Base-by-base conservation (phyloP, 179 eudicot genomes). In the Pouteria campechiana region DNA sequence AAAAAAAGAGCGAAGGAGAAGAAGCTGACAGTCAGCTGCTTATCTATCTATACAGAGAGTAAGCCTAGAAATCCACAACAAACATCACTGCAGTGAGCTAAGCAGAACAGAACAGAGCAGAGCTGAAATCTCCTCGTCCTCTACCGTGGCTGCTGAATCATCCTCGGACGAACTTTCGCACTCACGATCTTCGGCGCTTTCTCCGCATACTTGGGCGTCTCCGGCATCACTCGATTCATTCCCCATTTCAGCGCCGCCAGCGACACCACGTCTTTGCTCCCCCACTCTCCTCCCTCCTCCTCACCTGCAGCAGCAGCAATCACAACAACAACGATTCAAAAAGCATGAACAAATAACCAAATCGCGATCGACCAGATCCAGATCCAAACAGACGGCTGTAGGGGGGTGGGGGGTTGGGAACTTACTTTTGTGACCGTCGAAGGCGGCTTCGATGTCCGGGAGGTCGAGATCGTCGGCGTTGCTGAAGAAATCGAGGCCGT, bases 131-230 rank as follows among this genome's bases (percentile, higher is more conserved):
- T n/a, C 35, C 25, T 16, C 0, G 28, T n/a, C 7, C 17, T 70
- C 67, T 75, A 77, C 28, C 85, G 55, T 19, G 80, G 85, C 58
- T 77, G 80, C 48, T 77, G 74, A 48, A 77, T 77, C 51, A 48
- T 65, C 69, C 80, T 60, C 22, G 80, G 85, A 30, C 47, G 67
- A 47, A 58, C 61, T 32, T 52, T 73, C 47, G 45, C 60, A 41
- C 60, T 69, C 57, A 77, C 77, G 25, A 73, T 66, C 72, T 77
- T 77, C 32, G 85, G 77, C 7, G 70, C 74, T 57, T 73, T 77
- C 42, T 47, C 44, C 7, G 52, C 34, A 38, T 53, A 59, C 68
- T 36, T 67, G 2, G 67, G 62, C 33, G 51, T 37, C 65, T 64
- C 72, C 32, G 53, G 47, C 11, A 14, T 42, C 3, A 18, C 44